These are phyloP conservation scores for Penicillium paxilli DNA, from an alignment of 495 filamentous ascomycete species.

Conservation along the genomic window DNA sequence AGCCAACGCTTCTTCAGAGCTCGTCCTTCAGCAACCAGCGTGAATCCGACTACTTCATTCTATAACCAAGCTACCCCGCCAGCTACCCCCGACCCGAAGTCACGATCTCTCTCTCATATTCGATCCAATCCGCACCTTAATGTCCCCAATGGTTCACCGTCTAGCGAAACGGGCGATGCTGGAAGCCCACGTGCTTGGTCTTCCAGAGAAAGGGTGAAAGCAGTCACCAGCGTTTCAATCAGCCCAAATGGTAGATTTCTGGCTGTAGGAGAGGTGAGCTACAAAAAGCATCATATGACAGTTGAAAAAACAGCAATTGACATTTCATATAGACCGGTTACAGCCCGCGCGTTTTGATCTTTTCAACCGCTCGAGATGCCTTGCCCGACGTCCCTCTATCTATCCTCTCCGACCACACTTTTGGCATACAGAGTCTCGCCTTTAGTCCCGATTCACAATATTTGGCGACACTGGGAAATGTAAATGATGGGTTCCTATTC, in stretches of 20 bases:
- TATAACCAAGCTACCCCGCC: conserved; percentile 64
- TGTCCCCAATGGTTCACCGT: conserved; percentile 36
- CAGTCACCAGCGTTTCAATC: conserved; percentile 91
- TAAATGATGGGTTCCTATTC: conserved; percentile 92
- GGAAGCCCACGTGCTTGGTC: conserved; percentile 72
- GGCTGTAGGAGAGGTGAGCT: conserved; percentile 80
- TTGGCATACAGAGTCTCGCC: conserved; percentile 82
- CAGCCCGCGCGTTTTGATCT: conserved; percentile 86
- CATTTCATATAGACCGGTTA: conserved; percentile 69
- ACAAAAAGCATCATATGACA: background rate
- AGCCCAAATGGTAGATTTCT: conserved; percentile 87
- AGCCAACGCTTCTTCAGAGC: conserved; percentile 90
- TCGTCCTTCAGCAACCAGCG: conserved; percentile 71
- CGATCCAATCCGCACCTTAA: conserved; percentile 30
- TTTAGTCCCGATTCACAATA: conserved; percentile 88
- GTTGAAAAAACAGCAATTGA: conserved; percentile 12
- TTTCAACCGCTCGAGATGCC: conserved; percentile 71
- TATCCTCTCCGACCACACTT: conserved; percentile 84
- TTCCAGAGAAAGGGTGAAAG: conserved; percentile 86
- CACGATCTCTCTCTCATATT: conserved; percentile 32
- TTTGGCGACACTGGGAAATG: conserved; percentile 81
- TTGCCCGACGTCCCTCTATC: conserved; percentile 81
- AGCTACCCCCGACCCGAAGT: conserved; percentile 42
- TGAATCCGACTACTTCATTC: conserved; percentile 55
- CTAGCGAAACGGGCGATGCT: conserved; percentile 56